Percentiles rank a stretch among this genome's conserved stretches.
These are phyloP conservation scores for Yamadazyma endophytica DNA, from an alignment of 805 yeast genomes.

Conservation along the genomic window DNA sequence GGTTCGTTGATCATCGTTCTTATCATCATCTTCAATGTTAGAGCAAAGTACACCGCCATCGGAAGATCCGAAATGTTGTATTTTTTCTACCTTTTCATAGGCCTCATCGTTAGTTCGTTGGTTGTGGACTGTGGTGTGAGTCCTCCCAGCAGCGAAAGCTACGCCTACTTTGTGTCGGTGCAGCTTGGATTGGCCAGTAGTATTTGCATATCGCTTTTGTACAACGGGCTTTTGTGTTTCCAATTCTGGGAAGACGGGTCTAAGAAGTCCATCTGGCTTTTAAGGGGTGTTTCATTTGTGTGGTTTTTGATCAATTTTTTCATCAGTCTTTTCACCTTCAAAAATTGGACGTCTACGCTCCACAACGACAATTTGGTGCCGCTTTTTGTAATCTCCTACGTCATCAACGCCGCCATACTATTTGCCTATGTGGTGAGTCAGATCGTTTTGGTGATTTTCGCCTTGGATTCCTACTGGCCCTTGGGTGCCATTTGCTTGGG, in stretches of 20 bases:
- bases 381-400: slow-evolving; percentile 64
- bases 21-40: slow-evolving; percentile 70
- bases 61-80: slow-evolving; percentile 84
- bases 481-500: slow-evolving; percentile 77
- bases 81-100: slow-evolving; percentile 58
- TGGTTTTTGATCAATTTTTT: slow-evolving; percentile 67
- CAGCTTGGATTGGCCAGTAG: slow-evolving; percentile 76
- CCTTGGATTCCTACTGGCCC: slow-evolving; percentile 82
- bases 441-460: slow-evolving; percentile 57
- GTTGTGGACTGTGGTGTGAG: slow-evolving; percentile 90
- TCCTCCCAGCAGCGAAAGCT: slow-evolving; percentile 76
- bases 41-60: slow-evolving; percentile 89
- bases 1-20: slow-evolving; percentile 62
- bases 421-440: slow-evolving; percentile 64
- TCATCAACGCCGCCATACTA: slow-evolving; percentile 66
- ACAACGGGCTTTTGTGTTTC: slow-evolving; percentile 77
- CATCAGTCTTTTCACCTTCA: slow-evolving; percentile 68
- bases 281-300: slow-evolving; percentile 47
- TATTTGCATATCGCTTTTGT: slow-evolving; percentile 62
- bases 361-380: slow-evolving; percentile 55
- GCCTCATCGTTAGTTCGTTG: slow-evolving; percentile 59
- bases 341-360: slow-evolving; percentile 51
- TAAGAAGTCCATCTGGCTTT: slow-evolving; percentile 49
- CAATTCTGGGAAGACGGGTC: slow-evolving; percentile 97
- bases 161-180: slow-evolving; percentile 76